phyloP scores from a whole-genome alignment of 352 stramenopile species.

The Phytophthora chlamydospora region DNA sequence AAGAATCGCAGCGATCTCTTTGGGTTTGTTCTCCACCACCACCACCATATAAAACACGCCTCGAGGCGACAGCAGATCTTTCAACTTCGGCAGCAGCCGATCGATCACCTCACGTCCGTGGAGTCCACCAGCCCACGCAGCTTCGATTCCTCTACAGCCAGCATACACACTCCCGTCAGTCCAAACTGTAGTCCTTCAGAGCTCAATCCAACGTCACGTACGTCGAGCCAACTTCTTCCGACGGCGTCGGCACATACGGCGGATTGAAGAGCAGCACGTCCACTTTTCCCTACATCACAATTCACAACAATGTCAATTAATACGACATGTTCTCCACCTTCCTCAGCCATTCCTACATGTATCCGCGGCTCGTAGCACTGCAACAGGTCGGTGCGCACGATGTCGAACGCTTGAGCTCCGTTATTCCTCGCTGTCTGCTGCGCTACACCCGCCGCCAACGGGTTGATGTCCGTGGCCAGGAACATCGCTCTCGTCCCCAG shows the following conservation, averaged over 20 bases:
- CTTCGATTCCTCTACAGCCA: constrained; percentile 90
- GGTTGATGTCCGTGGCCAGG: constrained; percentile 95
- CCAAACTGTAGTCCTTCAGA: not conserved
- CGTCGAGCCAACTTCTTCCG: constrained; percentile 93
- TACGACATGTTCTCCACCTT: not conserved
- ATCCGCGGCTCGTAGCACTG: constrained; percentile 62
- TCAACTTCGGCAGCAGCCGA: constrained; percentile 92
- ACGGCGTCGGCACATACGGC: constrained; percentile 97
- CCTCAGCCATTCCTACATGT: constrained; percentile 33
- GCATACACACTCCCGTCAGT: not conserved
- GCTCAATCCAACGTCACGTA: constrained; percentile 36
- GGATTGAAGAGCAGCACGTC: constrained; percentile 99
- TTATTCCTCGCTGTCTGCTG: constrained; percentile 89
- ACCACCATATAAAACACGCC: constrained; percentile 98
- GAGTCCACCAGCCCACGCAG: constrained; percentile 95
- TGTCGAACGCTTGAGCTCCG: constrained; percentile 65
- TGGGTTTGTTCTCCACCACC: constrained; percentile 96
- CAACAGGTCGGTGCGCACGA: constrained; percentile 89
- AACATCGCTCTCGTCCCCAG: constrained; percentile 57
- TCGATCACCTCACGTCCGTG: constrained; percentile 96
- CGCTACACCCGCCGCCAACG: constrained; percentile 81
- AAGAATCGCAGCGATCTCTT: constrained; percentile 90
- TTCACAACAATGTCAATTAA: not conserved
- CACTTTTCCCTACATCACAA: constrained; percentile 54
- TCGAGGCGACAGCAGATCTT: constrained; percentile 71